A percentile compares a stretch with the other conserved stretches of the same genome.
These are phyloP conservation scores for Irpex sp. DNA, from an alignment of 1,284 basidiomycete species.

Conservation along the genomic window DNA sequence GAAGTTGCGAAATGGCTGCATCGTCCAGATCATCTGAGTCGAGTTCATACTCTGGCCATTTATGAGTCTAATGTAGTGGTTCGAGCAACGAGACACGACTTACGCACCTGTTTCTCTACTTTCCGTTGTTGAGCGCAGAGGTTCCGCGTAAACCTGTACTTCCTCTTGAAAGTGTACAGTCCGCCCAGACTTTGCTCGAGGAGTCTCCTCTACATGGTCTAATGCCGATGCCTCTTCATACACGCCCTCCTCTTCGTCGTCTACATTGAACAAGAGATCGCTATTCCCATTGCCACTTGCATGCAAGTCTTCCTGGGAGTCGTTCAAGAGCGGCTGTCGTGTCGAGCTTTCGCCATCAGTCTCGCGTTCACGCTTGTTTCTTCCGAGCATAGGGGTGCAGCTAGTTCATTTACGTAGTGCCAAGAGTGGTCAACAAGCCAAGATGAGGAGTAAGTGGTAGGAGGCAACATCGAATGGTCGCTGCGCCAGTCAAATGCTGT, in stretches of 20 bases:
- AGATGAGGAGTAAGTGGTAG: background rate
- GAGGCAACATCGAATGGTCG: background rate
- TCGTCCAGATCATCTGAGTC: conserved; percentile 76
- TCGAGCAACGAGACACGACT: conserved; percentile 8
- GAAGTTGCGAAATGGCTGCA: conserved; percentile 38
- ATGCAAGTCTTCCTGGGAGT: conserved; percentile 34
- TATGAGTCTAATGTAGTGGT: conserved; percentile 2
- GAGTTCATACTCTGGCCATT: conserved; percentile 64
- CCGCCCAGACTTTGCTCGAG: conserved; percentile 18
- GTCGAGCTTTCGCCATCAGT: conserved; percentile 37
- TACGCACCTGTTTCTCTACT: conserved; percentile 76
- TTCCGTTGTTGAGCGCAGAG: conserved; percentile 63
- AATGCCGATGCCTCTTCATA: conserved; percentile 26
- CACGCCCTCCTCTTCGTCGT: conserved; percentile 28
- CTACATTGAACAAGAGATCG: conserved; percentile 29
- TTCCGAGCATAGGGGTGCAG: conserved; percentile 25
- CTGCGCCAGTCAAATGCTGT: background rate
- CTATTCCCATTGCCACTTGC: conserved; percentile 9
- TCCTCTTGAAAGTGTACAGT: conserved; percentile 63
- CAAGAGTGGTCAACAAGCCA: background rate
- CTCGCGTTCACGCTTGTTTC: conserved; percentile 31
- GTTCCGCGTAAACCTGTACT: conserved; percentile 62
- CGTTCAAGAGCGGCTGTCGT: conserved; percentile 51
- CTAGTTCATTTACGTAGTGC: background rate
- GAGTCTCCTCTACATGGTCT: conserved; percentile 10